Percentiles rank a stretch among this genome's conserved stretches.
phyloP scores from a whole-genome alignment of 441 rosid species.

The Macaranga tanarius region DNA sequence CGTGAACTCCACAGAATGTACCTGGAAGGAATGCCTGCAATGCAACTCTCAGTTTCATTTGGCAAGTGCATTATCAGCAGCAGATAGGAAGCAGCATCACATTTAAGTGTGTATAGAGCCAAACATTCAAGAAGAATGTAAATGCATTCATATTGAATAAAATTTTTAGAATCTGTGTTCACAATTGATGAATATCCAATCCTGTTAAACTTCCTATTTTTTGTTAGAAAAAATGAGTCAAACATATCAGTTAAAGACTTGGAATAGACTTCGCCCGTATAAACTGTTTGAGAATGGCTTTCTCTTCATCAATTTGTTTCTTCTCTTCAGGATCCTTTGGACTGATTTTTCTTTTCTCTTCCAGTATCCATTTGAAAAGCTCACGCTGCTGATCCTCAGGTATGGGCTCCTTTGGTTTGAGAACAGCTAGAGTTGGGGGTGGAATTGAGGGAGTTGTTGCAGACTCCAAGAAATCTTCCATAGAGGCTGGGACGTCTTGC shows the following conservation, averaged over 20 bases:
- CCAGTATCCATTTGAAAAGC: constrained; percentile 77
- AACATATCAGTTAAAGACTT: constrained; percentile 36
- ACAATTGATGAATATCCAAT: not conserved
- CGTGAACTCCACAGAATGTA: not conserved
- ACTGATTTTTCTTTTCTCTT: constrained; percentile 64
- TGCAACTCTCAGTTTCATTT: not conserved
- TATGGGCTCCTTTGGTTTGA: constrained; percentile 46
- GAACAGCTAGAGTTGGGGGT: constrained; percentile 27
- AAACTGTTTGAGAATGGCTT: constrained; percentile 64
- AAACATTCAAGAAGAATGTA: constrained; percentile 5
- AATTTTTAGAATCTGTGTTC: not conserved
- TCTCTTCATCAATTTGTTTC: constrained; percentile 60
- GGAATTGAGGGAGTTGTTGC: constrained; percentile 19
- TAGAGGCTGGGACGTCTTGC: constrained; percentile 27
- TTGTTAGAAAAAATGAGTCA: constrained; percentile 32
- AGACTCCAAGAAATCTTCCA: constrained; percentile 25
- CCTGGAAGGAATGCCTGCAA: not conserved
- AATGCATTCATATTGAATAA: not conserved
- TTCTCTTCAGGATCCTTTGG: constrained; percentile 50
- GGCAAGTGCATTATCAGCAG: too few relatives aligned
- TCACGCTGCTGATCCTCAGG: constrained; percentile 72
- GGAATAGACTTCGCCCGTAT: constrained; percentile 53
- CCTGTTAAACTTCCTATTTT: constrained; percentile 6
- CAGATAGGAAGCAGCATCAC: too few relatives aligned
- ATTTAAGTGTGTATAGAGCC: not conserved